Base-by-base conservation (phyloP, 495 filamentous ascomycete species). In the Tetracladium marchalianum region DNA sequence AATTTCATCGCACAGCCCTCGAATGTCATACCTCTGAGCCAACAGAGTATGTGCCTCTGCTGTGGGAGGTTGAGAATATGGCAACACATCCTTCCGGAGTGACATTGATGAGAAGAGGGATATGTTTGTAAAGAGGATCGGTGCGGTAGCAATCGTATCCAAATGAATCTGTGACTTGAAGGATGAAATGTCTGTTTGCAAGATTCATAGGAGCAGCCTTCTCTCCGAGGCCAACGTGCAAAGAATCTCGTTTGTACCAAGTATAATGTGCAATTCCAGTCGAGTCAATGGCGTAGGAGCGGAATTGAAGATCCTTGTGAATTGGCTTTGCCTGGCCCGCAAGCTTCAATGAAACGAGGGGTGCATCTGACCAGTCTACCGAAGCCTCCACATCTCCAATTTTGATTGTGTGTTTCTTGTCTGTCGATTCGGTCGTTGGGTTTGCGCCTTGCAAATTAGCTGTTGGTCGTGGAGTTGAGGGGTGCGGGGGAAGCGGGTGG, bases 111-210 rank as follows among this genome's bases (percentile, higher is more conserved):
- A 85, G 60, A 0, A 85, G 67, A 0, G 82, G 81, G 34, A 83
- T 79, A 49, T 84, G 76, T 60, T 85, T 85, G 67, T 85, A 85
- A 39, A 85, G 65, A 11, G 82, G 81, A 58, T 85, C 82, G 36
- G 78, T 78, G 15, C 75, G 72, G 57, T 83, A 78, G 18, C 76
- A 71, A 53, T 85, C 80, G 60, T 85, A 85, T 15, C 78, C 77
- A 48, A 82, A 84, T 40, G 70, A 78, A 59, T 85, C 82, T 16
- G 77, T 83, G 8, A 78, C 78, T 4, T 78, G 74, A 40, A 85
- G 69, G 34, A 69, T 69, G 60, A 84, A 84, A 44, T 73, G 67
- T 3, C 82, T 75, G 36, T 77, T 77, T 6, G 67, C 75, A n/a
- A 85, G 68, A 53, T 85, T 71, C 78, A 85, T 83, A 0, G 82